Percentiles rank a stretch among this genome's conserved stretches.
Conservation (phyloP, 768 basidiomycete genomes). For the Tylopilus felleus region DNA sequence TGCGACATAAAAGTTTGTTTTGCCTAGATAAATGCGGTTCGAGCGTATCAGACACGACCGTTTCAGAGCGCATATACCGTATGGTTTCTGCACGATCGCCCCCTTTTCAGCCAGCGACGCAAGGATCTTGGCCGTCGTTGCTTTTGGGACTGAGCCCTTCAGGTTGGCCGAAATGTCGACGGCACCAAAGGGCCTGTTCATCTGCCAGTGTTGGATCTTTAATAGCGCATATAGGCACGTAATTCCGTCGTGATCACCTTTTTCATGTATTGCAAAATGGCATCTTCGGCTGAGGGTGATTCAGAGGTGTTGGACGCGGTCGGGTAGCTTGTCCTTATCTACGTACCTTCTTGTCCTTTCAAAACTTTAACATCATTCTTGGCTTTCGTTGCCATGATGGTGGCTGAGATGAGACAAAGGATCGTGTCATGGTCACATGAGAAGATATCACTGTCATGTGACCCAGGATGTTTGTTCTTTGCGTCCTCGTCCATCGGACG, state of each 20-base stretch:
- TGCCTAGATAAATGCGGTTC: slow-evolving; percentile 44
- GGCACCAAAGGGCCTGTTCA: slow-evolving; percentile 92
- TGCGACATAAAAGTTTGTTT: slow-evolving; percentile 82
- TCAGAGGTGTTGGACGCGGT: neutral
- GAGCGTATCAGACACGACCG: neutral
- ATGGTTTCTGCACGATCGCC: slow-evolving; percentile 75
- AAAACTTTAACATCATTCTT: slow-evolving; percentile 58
- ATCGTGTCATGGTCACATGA: neutral
- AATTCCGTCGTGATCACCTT: slow-evolving; percentile 37
- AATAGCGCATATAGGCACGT: slow-evolving; percentile 4
- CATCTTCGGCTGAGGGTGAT: slow-evolving; percentile 58
- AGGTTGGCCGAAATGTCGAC: slow-evolving; percentile 90
- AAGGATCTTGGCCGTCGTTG: slow-evolving; percentile 82
- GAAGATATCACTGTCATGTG: neutral
- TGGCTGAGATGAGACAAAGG: neutral
- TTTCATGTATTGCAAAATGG: slow-evolving; percentile 76
- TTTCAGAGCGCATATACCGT: slow-evolving; percentile 47
- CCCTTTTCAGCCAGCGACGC: slow-evolving; percentile 81
- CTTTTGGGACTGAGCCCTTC: slow-evolving; percentile 84
- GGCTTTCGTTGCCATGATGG: slow-evolving; percentile 42
- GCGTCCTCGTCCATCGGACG: too few relatives aligned
- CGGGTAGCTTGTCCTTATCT: neutral
- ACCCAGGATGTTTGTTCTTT: too few relatives aligned
- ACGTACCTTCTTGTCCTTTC: slow-evolving; percentile 71
- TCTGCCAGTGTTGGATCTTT: slow-evolving; percentile 44